Percentiles rank a stretch among this genome's conserved stretches.
These are phyloP conservation scores for Colletotrichum falcatum DNA, from an alignment of 2,329 filamentous ascomycete species.

Conservation along the genomic window DNA sequence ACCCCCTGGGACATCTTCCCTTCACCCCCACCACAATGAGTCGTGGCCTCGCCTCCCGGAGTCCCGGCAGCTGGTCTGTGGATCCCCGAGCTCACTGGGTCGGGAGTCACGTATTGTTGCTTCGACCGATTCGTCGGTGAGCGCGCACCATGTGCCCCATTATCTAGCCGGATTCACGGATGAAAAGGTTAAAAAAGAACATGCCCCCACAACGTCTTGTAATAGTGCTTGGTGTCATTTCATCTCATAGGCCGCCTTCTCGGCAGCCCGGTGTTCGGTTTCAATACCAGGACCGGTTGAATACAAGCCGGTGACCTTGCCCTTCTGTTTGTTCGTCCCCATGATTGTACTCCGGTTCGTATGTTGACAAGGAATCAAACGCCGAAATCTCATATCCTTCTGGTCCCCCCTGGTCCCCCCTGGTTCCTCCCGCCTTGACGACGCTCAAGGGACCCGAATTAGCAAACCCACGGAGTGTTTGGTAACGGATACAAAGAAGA, in stretches of 20 bases:
- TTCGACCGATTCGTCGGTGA: neutral
- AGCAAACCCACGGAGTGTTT: neutral
- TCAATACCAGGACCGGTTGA: neutral
- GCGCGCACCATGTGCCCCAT: neutral
- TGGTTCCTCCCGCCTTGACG: neutral
- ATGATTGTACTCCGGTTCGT: slow-evolving; percentile 3
- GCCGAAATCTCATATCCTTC: slow-evolving; percentile 11
- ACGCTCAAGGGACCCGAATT: slow-evolving; percentile 1
- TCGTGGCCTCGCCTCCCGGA: neutral
- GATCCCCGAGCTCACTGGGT: neutral
- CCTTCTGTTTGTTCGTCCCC: neutral
- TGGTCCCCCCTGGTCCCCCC: neutral
- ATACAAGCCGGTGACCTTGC: neutral
- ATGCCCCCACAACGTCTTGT: neutral
- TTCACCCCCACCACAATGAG: neutral
- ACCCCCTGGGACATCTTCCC: neutral
- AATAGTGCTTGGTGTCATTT: slow-evolving; percentile 22
- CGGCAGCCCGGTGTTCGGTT: slow-evolving; percentile 10
- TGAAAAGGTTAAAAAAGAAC: neutral
- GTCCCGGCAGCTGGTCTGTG: neutral
- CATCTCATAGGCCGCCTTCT: slow-evolving; percentile 18
- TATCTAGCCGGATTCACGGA: neutral
- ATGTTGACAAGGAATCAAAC: slow-evolving; percentile 24
- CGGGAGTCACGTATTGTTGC: neutral
- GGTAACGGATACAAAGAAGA: slow-evolving; percentile 12